Base-by-base conservation (phyloP, 2,329 filamentous ascomycete species). In the Pezicula carpinea region DNA sequence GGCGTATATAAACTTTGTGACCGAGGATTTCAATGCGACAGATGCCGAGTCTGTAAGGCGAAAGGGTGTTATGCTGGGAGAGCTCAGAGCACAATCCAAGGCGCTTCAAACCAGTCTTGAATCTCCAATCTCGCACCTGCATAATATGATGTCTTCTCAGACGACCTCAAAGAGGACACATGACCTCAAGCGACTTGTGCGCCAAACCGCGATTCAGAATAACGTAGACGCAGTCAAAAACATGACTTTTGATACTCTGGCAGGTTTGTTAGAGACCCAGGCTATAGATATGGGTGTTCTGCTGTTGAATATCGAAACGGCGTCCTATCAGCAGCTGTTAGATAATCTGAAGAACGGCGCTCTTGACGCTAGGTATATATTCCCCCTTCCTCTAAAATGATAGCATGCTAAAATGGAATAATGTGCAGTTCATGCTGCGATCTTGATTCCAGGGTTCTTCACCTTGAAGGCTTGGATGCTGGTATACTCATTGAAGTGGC, bases 151-250 rank as follows among this genome's bases (percentile, higher is more conserved):
- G 33, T 61, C 59, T 29, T 53, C 58, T 14, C 58, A 57, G 43
- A 59, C 52, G 17, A 60, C 57, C 7, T 60, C 58, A 7, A 61
- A 59, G 48, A 44, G 58, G 43, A 59, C 55, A 15, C 54, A 61
- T 33, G 59, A 61, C 38, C 32, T 60, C n/a, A 54, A 60, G 29
- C 52, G 57, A 48, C 48, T 61, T 15, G 33, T 53, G 18, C 58
- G 59, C 8, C 58, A 61, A 41, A 48, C 54, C 8, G 46, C 54
- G 26, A 60, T 61, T 21, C 54, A 58, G 29, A 46, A 44, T 11
- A 61, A 61, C 45, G 51, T 61, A 3, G 55, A 58, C 11, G 55
- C 55, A 2, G 48, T 39, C 6, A 57, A 59, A 33, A 44, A 40
- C 32, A 60, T 58, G 55, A 57, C 54, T 18, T 58, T 52, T 15